Evolutionary conservation across 2,329 filamentous ascomycete species (phyloP), one percentile per base, ranked within the genome.

Genomic region (Cercospora sesami): DNA sequence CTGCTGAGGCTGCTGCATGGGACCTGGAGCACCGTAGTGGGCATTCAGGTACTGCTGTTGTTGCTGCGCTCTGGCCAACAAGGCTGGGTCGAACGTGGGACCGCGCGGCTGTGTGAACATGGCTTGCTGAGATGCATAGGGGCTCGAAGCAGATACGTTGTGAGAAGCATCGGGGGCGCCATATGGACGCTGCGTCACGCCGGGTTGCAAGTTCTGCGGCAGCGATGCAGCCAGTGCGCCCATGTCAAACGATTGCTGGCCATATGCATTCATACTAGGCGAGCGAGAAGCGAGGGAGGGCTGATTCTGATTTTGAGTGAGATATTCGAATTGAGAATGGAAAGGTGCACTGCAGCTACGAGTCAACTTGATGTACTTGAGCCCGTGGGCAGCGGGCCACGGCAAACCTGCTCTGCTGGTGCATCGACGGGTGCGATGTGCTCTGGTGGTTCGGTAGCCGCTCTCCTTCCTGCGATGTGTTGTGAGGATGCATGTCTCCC

Each of bases 41-140:
- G 64, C 67, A 39, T 63, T 60, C 30, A 74, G 60, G 51, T 69
- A 70, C 12, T 73, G 71, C 51, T 72, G 72, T 45, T 73, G 72
- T 51, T 73, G 72, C 58, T 72, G 71, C 42, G 68, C 69, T 45
- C 69, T 73, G 39, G 70, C 70, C 30, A 71, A 33, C 48, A 68
- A 61, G 3, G 63, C 59, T 18, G 70, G 69, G 23, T 74, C 73
- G n/a, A 63, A 68, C 3, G 66, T 71, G 36, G 68, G 66, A n/a
- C 68, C 68, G 9, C 68, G 72, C 33, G 73, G 75, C 18, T 69
- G 26, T 65, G 64, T 14, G 65, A 67, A 67, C 74, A 76, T 67
- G 62, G 70, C 21, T 64, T 69, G 23, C 57, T 39, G 16, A 31
- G 39, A 63, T 26, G 65, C 66, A 51, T 62, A 72, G 21, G 30